Percentiles rank a stretch among this genome's conserved stretches.
Evolutionary conservation across 805 yeast species (phyloP).

Genomic region (Ogataea saltuana): DNA sequence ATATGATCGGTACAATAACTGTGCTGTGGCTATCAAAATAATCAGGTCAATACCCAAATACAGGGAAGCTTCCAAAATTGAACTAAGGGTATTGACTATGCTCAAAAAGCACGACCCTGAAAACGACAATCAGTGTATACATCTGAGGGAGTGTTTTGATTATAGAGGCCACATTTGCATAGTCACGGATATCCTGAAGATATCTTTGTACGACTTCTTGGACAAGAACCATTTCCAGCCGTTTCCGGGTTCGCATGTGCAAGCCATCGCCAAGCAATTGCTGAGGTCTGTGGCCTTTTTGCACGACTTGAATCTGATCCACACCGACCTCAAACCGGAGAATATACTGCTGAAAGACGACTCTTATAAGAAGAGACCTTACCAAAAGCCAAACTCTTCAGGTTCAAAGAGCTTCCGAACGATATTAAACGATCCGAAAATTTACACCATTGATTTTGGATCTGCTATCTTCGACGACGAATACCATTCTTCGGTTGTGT

Average conservation of each 20-base stretch:
- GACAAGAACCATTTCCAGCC: constrained; percentile 80
- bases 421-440: constrained; percentile 72
- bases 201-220: constrained; percentile 86
- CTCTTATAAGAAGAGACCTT: constrained; percentile 41
- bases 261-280: constrained; percentile 82
- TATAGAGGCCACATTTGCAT: constrained; percentile 92
- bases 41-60: constrained; percentile 91
- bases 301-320: constrained; percentile 87
- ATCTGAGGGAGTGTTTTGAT: constrained; percentile 86
- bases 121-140: constrained; percentile 75
- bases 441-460: constrained; percentile 95
- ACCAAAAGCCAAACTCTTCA: constrained; percentile 29
- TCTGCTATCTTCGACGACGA: constrained; percentile 93
- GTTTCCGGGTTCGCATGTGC: constrained; percentile 94
- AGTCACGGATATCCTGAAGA: constrained; percentile 83
- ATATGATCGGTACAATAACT: constrained; percentile 59
- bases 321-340: constrained; percentile 97
- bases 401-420: constrained; percentile 29
- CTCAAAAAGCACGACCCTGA: constrained; percentile 69
- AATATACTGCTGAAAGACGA: constrained; percentile 73
- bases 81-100: constrained; percentile 77
- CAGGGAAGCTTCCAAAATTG: constrained; percentile 93
- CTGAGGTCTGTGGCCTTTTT: constrained; percentile 82
- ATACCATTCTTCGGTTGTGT: constrained; percentile 87
- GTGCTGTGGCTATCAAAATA: constrained; percentile 84